Evolutionary conservation across 2,329 filamentous ascomycete genomes (phyloP), one percentile per base, ranked within the genome.

Genomic region (Seiridium cupressi): DNA sequence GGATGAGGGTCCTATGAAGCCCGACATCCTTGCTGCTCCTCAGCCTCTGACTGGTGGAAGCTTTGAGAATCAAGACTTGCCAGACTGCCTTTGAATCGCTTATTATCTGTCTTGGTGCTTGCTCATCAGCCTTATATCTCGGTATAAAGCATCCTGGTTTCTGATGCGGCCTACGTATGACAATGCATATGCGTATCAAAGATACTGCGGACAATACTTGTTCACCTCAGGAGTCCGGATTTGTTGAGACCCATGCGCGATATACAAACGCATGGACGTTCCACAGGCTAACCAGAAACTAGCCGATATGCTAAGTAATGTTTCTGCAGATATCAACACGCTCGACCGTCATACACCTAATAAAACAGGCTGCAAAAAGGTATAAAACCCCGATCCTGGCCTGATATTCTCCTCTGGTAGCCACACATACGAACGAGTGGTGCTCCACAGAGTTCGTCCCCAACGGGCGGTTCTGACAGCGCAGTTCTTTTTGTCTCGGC

Each of bases 11-110:
- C n/a, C 53, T 10, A 49, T 34, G 54, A 34, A 48, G 32, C 44
- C 58, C 58, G 57, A 56, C 47, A 10, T 35, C 48, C 48, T 9
- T 48, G 44, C 44, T n/a, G 35, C 18, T n/a, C 31, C 34, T 53
- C 34, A 35, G 49, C 7, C 38, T 13, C 13, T 13, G 34, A 53
- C 5, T 40, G 49, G 49, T 53, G 49, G 49, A 53, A 53, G 49
- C 49, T 53, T 34, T 53, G 49, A 18, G 31, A 53, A 49, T 42
- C 7, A 42, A 13, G 7, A 42, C 18, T 26, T 26, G 18, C 18
- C 18, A 26, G 18, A 26, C 18, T 26, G 18, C 18, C 18, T 26
- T 26, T 26, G 18, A 26, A 26, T 26, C 18, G 18, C 18, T 26
- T 26, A 26, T 26, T 26, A 26, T 26, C 18, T 26, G 18, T 26